Base-by-base conservation (phyloP, 345 rosid genomes). In the Sapria himalayana region DNA sequence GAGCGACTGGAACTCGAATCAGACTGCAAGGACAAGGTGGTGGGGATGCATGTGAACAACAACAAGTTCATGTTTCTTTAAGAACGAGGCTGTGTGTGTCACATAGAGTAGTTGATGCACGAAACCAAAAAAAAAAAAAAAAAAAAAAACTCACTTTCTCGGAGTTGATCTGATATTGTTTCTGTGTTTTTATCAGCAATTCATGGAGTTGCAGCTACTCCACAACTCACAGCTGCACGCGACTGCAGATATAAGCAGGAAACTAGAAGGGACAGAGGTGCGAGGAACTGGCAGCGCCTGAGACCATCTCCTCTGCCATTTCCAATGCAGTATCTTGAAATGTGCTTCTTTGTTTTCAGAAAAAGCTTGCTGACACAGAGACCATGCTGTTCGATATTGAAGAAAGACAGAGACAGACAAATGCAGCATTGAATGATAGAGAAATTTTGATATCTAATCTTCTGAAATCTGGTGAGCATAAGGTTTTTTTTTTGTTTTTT, bases 331-430 rank as follows among this genome's bases (percentile, higher is more conserved):
- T n/a, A n/a, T n/a, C n/a, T n/a, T n/a, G n/a, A n/a, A n/a, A n/a
- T n/a, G n/a, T n/a, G n/a, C n/a, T n/a, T n/a, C n/a, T n/a, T n/a
- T n/a, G n/a, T n/a, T 36, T 56, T 29, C 78, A 89, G 99, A 78
- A 57, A 67, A 84, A 68, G 48, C 86, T 84, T 3, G 81, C 69
- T 63, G 99, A 76, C 65, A 84, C 93, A 56, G 92, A 84, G 56
- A 64, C 58, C 46, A 50, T 65, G 9, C 59, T 91, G 69, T 73
- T 64, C 56, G 92, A 91, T 63, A 84, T 91, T 1, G 86, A 91
- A 73, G 99, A 80, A 62, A 84, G 73, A 58, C 84, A 84, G 59
- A 60, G 79, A 63, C 81, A 80, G 48, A 92, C 99, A 44, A 91
- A 91, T 67, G 81, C 70, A 49, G 75, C 80, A 27, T 82, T 91